Conservation (phyloP, 108 stramenopile species). For the Conticribra weissflogii region DNA sequence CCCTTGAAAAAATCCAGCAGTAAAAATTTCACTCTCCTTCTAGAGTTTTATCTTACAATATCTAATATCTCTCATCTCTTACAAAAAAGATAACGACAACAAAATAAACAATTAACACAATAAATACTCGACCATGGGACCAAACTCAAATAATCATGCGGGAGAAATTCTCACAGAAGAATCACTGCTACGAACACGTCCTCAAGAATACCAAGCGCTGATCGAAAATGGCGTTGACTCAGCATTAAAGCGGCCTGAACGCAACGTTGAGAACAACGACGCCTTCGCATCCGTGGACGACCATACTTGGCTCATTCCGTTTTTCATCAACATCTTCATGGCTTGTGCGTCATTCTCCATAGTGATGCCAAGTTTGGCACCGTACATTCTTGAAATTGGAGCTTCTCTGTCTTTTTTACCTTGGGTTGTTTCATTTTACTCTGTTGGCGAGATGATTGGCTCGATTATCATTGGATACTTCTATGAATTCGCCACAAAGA, state of each 20-base stretch:
- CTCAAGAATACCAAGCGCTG: too few relatives aligned
- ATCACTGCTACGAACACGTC: too few relatives aligned
- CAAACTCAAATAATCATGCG: too few relatives aligned
- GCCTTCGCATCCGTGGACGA: background rate
- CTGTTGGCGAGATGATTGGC: constrained; percentile 50
- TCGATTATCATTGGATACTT: constrained; percentile 33
- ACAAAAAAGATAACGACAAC: too few relatives aligned
- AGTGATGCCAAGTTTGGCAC: constrained; percentile 41
- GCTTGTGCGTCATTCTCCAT: constrained; percentile 48
- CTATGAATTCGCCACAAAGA: constrained; percentile 31
- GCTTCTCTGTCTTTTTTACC: constrained; percentile 39
- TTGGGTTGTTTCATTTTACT: constrained; percentile 45
- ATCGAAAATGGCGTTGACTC: background rate
- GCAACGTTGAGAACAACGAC: constrained; percentile 3
- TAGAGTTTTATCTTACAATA: too few relatives aligned
- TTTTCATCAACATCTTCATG: constrained; percentile 52
- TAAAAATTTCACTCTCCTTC: too few relatives aligned
- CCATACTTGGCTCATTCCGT: constrained; percentile 34
- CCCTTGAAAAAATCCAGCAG: too few relatives aligned
- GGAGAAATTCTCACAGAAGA: too few relatives aligned
- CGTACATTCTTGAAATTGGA: constrained; percentile 36
- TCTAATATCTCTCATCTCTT: too few relatives aligned
- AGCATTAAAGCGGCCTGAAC: background rate
- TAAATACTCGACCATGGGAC: too few relatives aligned
- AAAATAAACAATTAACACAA: too few relatives aligned